Evolutionary conservation across 805 yeast species (phyloP).

Genomic region (Candida peoriensis): DNA sequence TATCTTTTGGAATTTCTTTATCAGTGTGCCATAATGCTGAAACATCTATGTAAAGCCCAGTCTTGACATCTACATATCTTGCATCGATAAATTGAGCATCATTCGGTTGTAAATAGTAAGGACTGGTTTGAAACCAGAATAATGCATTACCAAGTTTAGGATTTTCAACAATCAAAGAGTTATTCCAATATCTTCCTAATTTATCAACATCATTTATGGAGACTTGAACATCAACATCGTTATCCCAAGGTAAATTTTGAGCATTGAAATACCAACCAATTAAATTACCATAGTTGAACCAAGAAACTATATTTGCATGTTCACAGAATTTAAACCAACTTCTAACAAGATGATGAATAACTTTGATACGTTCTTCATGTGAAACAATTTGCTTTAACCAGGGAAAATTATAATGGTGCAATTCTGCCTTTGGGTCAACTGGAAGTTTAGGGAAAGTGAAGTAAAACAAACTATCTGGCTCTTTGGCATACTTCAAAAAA

Average conservation of each 20-base stretch:
- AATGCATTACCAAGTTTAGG: conserved; percentile 22
- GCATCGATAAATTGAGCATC: conserved; percentile 31
- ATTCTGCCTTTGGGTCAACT: conserved; percentile 21
- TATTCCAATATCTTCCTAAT: conserved; percentile 38
- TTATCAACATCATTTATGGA: conserved; percentile 47
- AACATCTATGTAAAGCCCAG: conserved; percentile 46
- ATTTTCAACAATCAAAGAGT: conserved; percentile 38
- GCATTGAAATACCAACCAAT: conserved; percentile 52
- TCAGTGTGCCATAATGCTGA: conserved; percentile 30
- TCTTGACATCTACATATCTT: conserved; percentile 41
- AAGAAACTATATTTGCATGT: conserved; percentile 40
- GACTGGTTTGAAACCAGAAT: conserved; percentile 44
- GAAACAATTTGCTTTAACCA: conserved; percentile 26
- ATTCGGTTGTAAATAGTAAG: conserved; percentile 36
- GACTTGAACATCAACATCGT: conserved; percentile 47
- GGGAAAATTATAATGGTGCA: conserved; percentile 29
- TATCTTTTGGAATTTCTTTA: conserved; percentile 4
- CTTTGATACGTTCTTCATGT: conserved; percentile 25
- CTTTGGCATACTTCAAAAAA: conserved; percentile 22
- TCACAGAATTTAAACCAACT: conserved; percentile 50
- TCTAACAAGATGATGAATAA: conserved; percentile 43
- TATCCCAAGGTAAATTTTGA: conserved; percentile 50
- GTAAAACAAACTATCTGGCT: conserved; percentile 20
- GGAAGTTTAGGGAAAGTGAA: conserved; percentile 24
- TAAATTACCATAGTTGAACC: conserved; percentile 63